phyloP scores from a whole-genome alignment of 176 grass and related monocot genomes.

The Guadua angustifolia region DNA sequence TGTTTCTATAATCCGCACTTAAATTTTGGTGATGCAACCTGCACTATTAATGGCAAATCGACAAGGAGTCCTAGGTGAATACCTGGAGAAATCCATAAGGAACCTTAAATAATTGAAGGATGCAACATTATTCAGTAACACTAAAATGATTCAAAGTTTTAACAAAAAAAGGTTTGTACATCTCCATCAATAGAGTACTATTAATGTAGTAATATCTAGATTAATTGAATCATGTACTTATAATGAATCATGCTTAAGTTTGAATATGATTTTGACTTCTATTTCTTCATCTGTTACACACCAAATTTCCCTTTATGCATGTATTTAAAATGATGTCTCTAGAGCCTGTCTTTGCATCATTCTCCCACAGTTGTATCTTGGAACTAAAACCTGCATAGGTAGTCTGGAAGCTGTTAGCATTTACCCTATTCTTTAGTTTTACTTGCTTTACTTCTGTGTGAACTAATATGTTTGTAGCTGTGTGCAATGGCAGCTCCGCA shows the following conservation, averaged over 20 bases:
- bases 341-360: constrained; percentile 13
- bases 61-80: neutral
- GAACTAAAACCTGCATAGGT: neutral
- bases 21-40: neutral
- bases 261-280: constrained; percentile 2
- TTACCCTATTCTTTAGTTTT: constrained; percentile 13
- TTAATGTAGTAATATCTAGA: neutral
- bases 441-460: constrained; percentile 25
- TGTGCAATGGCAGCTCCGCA: constrained; percentile 62
- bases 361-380: neutral
- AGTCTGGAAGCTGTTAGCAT: neutral
- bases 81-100: neutral
- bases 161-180: neutral
- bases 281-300: constrained; percentile 15
- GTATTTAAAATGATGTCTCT: constrained; percentile 4
- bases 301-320: neutral
- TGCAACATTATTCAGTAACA: neutral
- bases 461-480: constrained; percentile 31
- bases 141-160: neutral
- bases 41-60: neutral
- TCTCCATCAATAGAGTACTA: constrained; percentile 1
- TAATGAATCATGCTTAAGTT: constrained; percentile 9
- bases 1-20: neutral
- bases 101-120: constrained; percentile 27
- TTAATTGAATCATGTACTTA: constrained; percentile 17